These are phyloP conservation scores for Heritiera fomes DNA, from an alignment of 345 rosid genomes.

Conservation along the genomic window DNA sequence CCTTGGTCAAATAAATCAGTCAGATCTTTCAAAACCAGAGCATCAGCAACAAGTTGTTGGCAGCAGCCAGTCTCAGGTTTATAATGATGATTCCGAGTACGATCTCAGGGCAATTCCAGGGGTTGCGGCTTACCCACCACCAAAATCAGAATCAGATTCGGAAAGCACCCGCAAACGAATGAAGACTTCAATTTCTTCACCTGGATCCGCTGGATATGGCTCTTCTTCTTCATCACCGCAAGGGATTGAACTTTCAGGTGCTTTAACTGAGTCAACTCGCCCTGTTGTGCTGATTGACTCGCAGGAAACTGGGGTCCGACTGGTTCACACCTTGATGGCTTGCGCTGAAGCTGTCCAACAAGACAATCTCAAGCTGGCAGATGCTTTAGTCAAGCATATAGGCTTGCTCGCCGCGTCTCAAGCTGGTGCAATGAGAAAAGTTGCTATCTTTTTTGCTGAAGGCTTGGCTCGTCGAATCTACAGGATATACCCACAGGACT, in stretches of 20 bases:
- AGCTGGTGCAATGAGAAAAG: slow-evolving; percentile 88
- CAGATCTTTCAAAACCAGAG: slow-evolving; percentile 4
- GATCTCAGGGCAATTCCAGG: slow-evolving; percentile 87
- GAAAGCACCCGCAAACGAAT: slow-evolving; percentile 40
- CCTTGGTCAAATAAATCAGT: slow-evolving; percentile 3
- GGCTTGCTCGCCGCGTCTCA: slow-evolving; percentile 70
- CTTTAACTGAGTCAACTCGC: slow-evolving; percentile 44
- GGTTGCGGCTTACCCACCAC: slow-evolving; percentile 53
- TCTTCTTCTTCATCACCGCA: slow-evolving; percentile 28
- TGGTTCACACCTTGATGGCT: slow-evolving; percentile 80
- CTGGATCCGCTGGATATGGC: slow-evolving; percentile 4
- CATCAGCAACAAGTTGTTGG: slow-evolving; percentile 12
- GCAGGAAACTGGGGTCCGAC: slow-evolving; percentile 81
- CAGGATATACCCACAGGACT: slow-evolving; percentile 53
- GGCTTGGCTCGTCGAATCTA: slow-evolving; percentile 81
- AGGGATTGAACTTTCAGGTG: not conserved
- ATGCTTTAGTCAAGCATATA: slow-evolving; percentile 76
- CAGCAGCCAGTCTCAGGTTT: slow-evolving; percentile 19
- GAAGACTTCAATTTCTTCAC: slow-evolving; percentile 27
- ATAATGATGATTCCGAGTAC: slow-evolving; percentile 55
- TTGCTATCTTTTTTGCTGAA: slow-evolving; percentile 87
- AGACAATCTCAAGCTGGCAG: slow-evolving; percentile 60
- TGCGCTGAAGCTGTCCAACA: slow-evolving; percentile 86
- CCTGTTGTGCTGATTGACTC: slow-evolving; percentile 73
- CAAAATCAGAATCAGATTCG: slow-evolving; percentile 24